phyloP scores from a whole-genome alignment of 2,329 filamentous ascomycete genomes.

The Acarospora socialis region DNA sequence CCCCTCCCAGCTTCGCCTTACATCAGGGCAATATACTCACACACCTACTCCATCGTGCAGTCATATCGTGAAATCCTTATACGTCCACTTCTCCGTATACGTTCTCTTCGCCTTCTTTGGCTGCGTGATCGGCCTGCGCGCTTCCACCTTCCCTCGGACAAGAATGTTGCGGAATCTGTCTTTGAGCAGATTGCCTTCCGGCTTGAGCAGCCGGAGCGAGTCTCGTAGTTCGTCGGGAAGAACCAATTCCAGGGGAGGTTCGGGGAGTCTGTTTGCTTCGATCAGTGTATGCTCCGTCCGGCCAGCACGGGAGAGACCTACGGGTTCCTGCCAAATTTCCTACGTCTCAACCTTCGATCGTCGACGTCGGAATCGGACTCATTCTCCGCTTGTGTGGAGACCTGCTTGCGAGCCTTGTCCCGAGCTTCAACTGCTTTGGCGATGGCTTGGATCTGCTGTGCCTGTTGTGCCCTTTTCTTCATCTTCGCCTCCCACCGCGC shows the following conservation, averaged over 20 bases:
- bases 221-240: constrained; percentile 73
- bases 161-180: constrained; percentile 84
- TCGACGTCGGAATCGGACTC: constrained; percentile 37
- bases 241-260: constrained; percentile 67
- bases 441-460: constrained; percentile 56
- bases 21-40: too few species aligned
- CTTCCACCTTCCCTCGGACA: constrained; percentile 78
- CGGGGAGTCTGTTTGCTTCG: constrained; percentile 46
- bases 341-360: constrained; percentile 51
- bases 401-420: constrained; percentile 30
- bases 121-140: constrained; percentile 62
- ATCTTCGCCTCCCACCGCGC: constrained; percentile 62
- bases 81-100: constrained; percentile 88
- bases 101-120: constrained; percentile 69
- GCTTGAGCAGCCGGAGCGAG: constrained; percentile 67
- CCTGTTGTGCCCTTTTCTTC: constrained; percentile 59
- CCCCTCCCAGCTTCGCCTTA: too few species aligned
- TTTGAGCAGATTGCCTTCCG: constrained; percentile 87
- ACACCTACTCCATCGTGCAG: constrained; percentile 1
- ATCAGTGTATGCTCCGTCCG: not conserved
- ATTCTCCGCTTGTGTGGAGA: not conserved
- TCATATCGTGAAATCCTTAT: constrained; percentile 74
- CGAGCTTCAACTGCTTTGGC: constrained; percentile 47
- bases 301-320: not conserved
- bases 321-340: constrained; percentile 53